Evolutionary conservation across 164 flowering plant genomes (phyloP), one percentile per base, ranked within the genome.

Genomic region (Stephania cephalantha): DNA sequence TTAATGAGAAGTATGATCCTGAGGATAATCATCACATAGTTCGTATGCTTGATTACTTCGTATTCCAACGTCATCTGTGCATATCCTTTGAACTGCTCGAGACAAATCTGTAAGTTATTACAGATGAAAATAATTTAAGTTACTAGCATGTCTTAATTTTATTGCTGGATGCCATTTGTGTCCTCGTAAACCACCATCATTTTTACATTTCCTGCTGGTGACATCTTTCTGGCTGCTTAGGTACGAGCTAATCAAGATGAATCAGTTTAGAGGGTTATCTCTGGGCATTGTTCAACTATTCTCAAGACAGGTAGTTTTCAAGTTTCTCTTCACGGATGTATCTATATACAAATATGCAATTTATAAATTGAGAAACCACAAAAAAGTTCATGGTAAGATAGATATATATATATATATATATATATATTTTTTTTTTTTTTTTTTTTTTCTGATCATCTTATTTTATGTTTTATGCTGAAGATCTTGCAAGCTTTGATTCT

Each of bases 11-110:
- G 88, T 89, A 86, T 82, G 98, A 96, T 84, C 97, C 97, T 31
- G 98, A 96, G 74, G 99, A 96, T 78, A 89, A 86, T 81, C 89
- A 96, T 83, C 99, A 96, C 79, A 91, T 96, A 76, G 99, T 96
- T 77, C 99, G 99, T 63, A 94, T 96, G 63, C 88, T 88, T 83
- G 98, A 96, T 82, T 86, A 86, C 84, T 96, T 94, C 81, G 91
- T 90, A 50, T 81, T 73, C 84, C 99, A 90, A 69, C 89, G 88
- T 20, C 99, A 96, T 80, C 77, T 94, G 77, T 96, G 99, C 87
- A 96, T 96, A 75, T 86, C 94, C 71, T 96, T 96, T 85, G 99
- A 96, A 82, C 85, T 96, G 81, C 97, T 96, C 64, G 94, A 87
- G 74, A 82, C 89, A 70, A 96, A 96, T 81, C 82, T 96, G 99